Base-by-base conservation (phyloP, 345 rosid genomes). In the Gossypium anomalum region DNA sequence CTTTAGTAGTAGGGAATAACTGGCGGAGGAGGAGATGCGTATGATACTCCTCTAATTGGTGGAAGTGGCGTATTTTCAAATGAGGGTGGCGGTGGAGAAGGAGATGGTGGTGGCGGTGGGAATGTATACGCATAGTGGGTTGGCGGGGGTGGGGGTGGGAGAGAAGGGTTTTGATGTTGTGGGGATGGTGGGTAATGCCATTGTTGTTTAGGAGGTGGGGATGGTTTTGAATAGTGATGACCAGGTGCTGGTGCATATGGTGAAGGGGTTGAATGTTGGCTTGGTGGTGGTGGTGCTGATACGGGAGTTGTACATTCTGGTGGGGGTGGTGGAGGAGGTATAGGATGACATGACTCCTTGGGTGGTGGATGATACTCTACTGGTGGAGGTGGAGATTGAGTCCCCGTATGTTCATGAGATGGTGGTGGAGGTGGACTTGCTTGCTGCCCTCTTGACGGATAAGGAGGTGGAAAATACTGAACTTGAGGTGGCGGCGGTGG, bases 61-160 rank as follows among this genome's bases (percentile, higher is more conserved):
- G 92, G 91, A 23, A 84, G 87, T 52, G 87, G 86, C 4, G 78
- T 52, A 65, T 74, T 82, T 0, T 77, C 78, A 71, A 70, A 72
- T 29, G 80, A 34, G 3, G 84, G 78, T 34, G 80, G 78, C 0
- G 79, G 75, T 9, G 73, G 45, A 27, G 59, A 48, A n/a, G 68
- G 47, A 3, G 68, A 44, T 43, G 88, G 59, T 2, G 83, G 15
- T 1, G 27, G 14, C 2, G 63, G 76, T 16, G 90, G 73, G 22
- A 83, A 78, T 78, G 82, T 34, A 45, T 79, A 56, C n/a, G 78
- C 70, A 44, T 76, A 72, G 51, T 76, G 83, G 38, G 81, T 75
- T 59, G 64, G 38, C 5, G 82, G 48, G 2, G 83, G 41, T 34
- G 38, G 34, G 34, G 34, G 82, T 0, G 67, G 47, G 2, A 11